Evolutionary conservation across 305 asterid species (phyloP).

Genomic region (Euphrasia arctica): DNA sequence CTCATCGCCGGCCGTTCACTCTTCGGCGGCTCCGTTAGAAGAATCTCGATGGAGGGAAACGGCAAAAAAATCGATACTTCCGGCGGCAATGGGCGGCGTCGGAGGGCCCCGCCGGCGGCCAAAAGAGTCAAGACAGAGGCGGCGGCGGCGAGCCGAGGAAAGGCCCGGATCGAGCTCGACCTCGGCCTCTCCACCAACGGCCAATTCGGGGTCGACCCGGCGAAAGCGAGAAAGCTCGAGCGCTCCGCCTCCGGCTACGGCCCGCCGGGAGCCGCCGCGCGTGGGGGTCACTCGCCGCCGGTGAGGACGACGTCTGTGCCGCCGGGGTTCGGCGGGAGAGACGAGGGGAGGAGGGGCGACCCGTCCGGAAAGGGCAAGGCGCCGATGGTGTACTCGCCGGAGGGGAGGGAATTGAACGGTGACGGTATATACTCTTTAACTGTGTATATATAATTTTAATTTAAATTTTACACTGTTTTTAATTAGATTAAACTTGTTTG

Average conservation of each 20-base stretch:
- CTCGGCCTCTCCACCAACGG: conserved; percentile 1
- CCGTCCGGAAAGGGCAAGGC: neutral
- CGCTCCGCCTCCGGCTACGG: neutral
- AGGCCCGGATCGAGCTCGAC: neutral
- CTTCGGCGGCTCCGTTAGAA: too few relatives aligned
- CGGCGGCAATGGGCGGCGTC: neutral
- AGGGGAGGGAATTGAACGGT: neutral
- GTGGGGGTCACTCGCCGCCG: neutral
- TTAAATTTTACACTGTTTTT: too few relatives aligned
- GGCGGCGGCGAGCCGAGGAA: neutral
- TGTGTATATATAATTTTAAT: too few relatives aligned
- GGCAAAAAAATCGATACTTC: neutral
- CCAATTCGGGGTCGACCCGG: neutral
- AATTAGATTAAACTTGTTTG: too few relatives aligned
- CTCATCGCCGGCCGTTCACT: neutral
- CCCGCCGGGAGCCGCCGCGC: neutral
- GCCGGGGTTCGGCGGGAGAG: neutral
- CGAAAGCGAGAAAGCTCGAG: neutral
- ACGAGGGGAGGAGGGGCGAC: neutral
- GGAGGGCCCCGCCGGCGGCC: neutral
- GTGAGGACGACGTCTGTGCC: neutral
- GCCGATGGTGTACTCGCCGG: neutral
- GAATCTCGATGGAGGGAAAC: neutral
- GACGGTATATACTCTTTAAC: neutral
- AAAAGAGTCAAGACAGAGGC: neutral